Base-by-base conservation (phyloP, 1,284 basidiomycete species). In the Wallemia ichthyophaga region DNA sequence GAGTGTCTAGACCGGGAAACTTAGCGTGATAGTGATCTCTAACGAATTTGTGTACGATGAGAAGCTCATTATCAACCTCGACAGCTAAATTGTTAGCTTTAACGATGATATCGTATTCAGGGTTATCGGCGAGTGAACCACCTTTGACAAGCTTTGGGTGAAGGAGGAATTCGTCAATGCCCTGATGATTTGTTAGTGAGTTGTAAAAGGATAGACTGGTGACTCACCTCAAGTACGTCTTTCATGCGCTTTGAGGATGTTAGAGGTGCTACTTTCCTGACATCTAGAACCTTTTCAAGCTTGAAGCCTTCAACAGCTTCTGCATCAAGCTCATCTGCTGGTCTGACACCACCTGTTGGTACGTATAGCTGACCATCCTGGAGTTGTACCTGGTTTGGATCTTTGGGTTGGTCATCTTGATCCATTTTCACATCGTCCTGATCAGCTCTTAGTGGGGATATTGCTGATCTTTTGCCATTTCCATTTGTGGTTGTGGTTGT, bases 21-120 rank as follows among this genome's bases (percentile, higher is more conserved):
- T 91, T 86, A 24, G 85, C 78, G 1, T 84, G 79, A 69, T 98
- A 99, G 71, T 96, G 92, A 68, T 99, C 94, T 63, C 94, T 82
- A 66, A 98, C 94, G 74, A 95, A 98, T 82, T 98, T 98, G 74
- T 99, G 88, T 1, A 96, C 91, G 25, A 98, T 75, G 61, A 98
- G 75, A 61, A 95, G 86, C 70, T 98, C 94, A 66, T 99, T 98
- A 71, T 99, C 94, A 1, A 98, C 82, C 65, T 99, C 94, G 21
- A 99, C 94, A 0, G 89, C 89, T 61, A 96, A 74, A 71, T 98
- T 99, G 73, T 99, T 99, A 15, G 92, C 87, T 64, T 86, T 81
- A 1, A 99, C 94, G 65, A 98, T 96, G 61, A 98, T 75, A 62
- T 82, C 80, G 71, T 99, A 99, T 70, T 99, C 94, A 0, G 87